These are phyloP conservation scores for Xylaria sp. DNA, from an alignment of 495 filamentous ascomycete genomes.

Conservation along the genomic window DNA sequence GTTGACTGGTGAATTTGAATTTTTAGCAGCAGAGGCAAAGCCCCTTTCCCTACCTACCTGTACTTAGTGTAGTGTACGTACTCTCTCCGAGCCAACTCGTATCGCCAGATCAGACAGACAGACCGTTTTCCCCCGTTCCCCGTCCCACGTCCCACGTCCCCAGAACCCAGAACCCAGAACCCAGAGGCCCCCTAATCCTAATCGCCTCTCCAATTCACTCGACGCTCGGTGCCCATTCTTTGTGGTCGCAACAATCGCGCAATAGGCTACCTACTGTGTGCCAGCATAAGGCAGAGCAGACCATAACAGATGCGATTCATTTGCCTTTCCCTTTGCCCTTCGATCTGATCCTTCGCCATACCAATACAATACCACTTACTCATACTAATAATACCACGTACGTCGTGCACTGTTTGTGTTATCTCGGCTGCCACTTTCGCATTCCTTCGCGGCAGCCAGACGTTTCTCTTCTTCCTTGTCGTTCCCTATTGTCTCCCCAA, in stretches of 20 bases:
- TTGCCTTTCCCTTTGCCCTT: conserved; percentile 3
- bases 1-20: conserved; percentile 16
- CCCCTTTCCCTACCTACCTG: conserved; percentile 29
- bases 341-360: conserved; percentile 13
- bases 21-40: conserved; percentile 17
- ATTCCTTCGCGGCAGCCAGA: conserved; percentile 23
- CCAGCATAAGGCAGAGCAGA: conserved; percentile 7
- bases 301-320: conserved; percentile 25
- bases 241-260: conserved; percentile 26
- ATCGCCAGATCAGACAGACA: no score
- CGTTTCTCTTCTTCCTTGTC: conserved; percentile 22
- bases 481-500: conserved; percentile 12
- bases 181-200: not conserved
- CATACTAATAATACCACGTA: conserved; percentile 24
- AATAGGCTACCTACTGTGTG: conserved; percentile 1
- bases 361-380: not conserved
- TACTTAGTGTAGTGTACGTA: no score
- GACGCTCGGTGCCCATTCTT: conserved; percentile 11
- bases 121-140: not conserved
- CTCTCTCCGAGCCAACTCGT: conserved; percentile 22
- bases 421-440: conserved; percentile 19
- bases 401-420: conserved; percentile 25
- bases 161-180: no score
- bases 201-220: not conserved
- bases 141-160: no score